phyloP scores from a whole-genome alignment of 805 yeast species.

The Candida maltosa region DNA sequence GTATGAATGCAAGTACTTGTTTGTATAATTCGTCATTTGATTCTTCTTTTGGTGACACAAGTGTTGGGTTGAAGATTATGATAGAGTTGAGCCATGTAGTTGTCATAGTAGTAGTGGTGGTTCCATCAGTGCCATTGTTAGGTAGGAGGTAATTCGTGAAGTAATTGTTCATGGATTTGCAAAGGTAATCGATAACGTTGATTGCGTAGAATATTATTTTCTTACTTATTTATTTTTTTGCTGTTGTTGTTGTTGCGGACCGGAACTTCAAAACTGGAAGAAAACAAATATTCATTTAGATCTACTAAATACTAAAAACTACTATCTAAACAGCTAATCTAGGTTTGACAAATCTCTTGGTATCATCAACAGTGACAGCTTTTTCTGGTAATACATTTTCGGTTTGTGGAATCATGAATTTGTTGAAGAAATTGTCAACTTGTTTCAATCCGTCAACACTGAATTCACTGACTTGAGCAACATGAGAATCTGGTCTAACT shows the following conservation, averaged over 20 bases:
- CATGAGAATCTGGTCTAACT: constrained; percentile 30
- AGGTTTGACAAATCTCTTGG: constrained; percentile 11
- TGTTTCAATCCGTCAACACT: constrained; percentile 12
- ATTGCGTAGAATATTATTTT: no score
- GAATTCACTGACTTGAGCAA: constrained; percentile 18
- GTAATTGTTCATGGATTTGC: no score
- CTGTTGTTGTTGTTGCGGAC: no score
- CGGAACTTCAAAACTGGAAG: no score
- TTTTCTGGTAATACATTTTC: constrained; percentile 6
- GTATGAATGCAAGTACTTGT: constrained; percentile 31
- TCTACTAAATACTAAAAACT: no score
- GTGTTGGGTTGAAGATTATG: constrained; percentile 32
- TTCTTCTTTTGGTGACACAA: constrained; percentile 21
- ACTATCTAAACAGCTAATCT: constrained; percentile 12
- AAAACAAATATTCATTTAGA: no score
- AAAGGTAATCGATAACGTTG: no score
- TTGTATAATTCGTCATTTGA: constrained; percentile 24
- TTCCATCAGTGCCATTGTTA: no score
- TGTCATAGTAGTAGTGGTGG: no score
- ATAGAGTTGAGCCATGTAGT: no score
- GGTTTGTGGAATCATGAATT: constrained; percentile 12
- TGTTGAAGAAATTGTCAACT: constrained; percentile 16
- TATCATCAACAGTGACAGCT: constrained; percentile 4
- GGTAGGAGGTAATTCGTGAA: no score
- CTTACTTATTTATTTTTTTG: no score